Conservation (phyloP, 306 rosid species). For the Myrica gale region DNA sequence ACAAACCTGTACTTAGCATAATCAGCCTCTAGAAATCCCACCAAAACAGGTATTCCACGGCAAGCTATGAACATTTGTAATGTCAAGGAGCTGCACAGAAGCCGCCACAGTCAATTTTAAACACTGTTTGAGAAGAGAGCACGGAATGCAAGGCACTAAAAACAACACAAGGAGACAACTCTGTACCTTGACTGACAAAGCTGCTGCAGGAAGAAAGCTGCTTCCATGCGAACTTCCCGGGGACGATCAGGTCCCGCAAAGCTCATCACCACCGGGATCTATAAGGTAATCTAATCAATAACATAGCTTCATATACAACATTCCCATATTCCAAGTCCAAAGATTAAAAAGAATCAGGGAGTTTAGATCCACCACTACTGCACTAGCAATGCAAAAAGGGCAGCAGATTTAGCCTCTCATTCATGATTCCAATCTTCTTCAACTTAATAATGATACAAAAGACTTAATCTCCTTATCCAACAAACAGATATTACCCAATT, state of each 20-base stretch:
- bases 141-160: conserved; percentile 7
- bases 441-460: background rate
- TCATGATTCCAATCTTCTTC: background rate
- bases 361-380: background rate
- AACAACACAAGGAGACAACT: conserved; percentile 22
- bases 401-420: background rate
- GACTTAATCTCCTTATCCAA: background rate
- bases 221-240: conserved; percentile 98
- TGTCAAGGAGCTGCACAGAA: conserved; percentile 74
- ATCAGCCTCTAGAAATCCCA: conserved; percentile 96
- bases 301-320: conserved; percentile 23
- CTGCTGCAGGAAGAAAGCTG: conserved; percentile 88
- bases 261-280: conserved; percentile 90
- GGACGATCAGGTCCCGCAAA: conserved; percentile 91
- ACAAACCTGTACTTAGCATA: conserved; percentile 96
- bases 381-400: conserved; percentile 1
- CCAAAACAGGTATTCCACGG: conserved; percentile 97
- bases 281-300: conserved; percentile 36
- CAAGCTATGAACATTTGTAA: conserved; percentile 99
- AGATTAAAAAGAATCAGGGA: background rate
- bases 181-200: conserved; percentile 95
- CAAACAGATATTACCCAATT: background rate
- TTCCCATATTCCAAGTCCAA: too few relatives aligned
- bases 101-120: conserved; percentile 22
- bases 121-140: conserved; percentile 12